phyloP scores from a whole-genome alignment of 1,139 yeast species.

The Yamadazyma trypodendri region DNA sequence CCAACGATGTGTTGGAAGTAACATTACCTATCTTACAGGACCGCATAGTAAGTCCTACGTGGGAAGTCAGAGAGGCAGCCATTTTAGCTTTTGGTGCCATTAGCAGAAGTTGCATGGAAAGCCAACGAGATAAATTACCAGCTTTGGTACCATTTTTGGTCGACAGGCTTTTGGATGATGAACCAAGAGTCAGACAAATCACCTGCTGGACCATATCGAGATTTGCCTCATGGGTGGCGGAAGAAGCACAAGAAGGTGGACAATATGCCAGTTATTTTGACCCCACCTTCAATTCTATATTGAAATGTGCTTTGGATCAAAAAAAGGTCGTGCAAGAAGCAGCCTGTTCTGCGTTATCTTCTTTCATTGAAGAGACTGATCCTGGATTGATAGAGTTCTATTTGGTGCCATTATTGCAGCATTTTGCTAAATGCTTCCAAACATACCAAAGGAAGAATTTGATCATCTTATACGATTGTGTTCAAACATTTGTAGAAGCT shows the following conservation, averaged over 20 bases:
- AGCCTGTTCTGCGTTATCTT: conserved; percentile 84
- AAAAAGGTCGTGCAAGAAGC: conserved; percentile 94
- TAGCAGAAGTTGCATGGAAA: conserved; percentile 80
- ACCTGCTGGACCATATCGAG: conserved; percentile 95
- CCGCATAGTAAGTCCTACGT: conserved; percentile 63
- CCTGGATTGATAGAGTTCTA: conserved; percentile 54
- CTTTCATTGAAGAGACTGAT: conserved; percentile 77
- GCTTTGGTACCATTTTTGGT: conserved; percentile 81
- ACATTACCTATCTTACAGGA: conserved; percentile 77
- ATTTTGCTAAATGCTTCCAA: conserved; percentile 70
- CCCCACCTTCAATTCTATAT: conserved; percentile 76
- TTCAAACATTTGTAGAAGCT: conserved; percentile 87
- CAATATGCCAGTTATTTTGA: conserved; percentile 64
- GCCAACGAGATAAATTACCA: conserved; percentile 72
- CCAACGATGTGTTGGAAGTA: conserved; percentile 63
- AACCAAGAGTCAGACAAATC: conserved; percentile 87
- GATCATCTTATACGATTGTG: conserved; percentile 81
- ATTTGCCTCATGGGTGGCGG: conserved; percentile 77
- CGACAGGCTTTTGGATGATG: conserved; percentile 69
- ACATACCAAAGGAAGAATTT: conserved; percentile 81
- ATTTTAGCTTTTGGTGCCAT: conserved; percentile 94
- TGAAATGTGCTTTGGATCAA: conserved; percentile 72
- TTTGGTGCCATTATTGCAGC: conserved; percentile 57
- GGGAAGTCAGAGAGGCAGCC: conserved; percentile 93
- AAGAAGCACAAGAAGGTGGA: conserved; percentile 61